A percentile compares a stretch with the other conserved stretches of the same genome.
phyloP scores from a whole-genome alignment of 164 flowering plant genomes.

The Houttuynia cordata region DNA sequence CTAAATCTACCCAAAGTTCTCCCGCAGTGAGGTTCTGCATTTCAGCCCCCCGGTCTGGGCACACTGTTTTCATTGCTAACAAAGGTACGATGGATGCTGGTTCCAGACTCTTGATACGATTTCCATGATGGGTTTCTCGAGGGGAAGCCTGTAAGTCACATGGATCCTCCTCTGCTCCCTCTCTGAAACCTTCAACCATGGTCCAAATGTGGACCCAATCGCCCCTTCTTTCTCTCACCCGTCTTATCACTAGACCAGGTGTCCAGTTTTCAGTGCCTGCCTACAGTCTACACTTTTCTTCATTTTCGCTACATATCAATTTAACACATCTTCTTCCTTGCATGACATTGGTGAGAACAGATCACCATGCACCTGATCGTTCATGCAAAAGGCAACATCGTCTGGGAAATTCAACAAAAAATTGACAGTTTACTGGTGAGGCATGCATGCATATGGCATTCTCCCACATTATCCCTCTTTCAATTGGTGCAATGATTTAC shows the following conservation, averaged over 20 bases:
- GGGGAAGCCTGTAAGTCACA: background rate
- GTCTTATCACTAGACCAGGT: background rate
- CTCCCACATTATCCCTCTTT: background rate
- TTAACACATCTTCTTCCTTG: background rate
- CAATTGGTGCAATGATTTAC: background rate
- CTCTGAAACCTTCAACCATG: background rate
- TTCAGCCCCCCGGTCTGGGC: too few relatives aligned
- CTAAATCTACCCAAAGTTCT: too few relatives aligned
- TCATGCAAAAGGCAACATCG: background rate
- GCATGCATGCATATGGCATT: background rate
- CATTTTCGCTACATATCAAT: background rate
- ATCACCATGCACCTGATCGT: background rate
- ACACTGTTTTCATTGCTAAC: background rate
- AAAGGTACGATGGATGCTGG: background rate
- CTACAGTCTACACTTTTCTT: background rate
- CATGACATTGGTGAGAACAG: conserved; percentile 1
- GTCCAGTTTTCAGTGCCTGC: background rate
- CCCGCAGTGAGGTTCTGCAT: too few relatives aligned
- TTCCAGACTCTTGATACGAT: background rate
- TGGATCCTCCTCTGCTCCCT: background rate
- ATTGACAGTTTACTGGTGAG: too few relatives aligned
- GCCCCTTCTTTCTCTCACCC: background rate
- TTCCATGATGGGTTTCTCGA: conserved; percentile 1
- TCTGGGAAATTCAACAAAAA: too few relatives aligned
- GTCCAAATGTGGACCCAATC: background rate